Evolutionary conservation across 1,284 basidiomycete genomes (phyloP).

Genomic region (Fomitopsis palustris): DNA sequence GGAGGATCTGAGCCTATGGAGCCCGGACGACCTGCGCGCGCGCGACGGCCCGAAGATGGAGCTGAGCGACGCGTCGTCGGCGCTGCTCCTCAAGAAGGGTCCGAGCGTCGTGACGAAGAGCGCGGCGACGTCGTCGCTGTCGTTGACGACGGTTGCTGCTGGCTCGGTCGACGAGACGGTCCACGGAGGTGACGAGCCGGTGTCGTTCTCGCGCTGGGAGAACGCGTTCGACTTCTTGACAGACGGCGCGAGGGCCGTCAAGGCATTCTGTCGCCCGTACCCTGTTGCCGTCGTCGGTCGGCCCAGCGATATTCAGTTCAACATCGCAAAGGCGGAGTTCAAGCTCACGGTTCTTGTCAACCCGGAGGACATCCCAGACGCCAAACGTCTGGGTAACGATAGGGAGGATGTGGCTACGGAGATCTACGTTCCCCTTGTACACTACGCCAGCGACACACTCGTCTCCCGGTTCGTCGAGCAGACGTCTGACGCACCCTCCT

Average conservation of each 20-base stretch:
- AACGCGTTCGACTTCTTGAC: slow-evolving; percentile 69
- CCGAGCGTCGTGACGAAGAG: slow-evolving; percentile 12
- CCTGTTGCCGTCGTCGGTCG: slow-evolving; percentile 73
- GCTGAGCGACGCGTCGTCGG: slow-evolving; percentile 28
- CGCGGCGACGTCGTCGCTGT: slow-evolving; percentile 28
- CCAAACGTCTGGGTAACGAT: slow-evolving; percentile 19
- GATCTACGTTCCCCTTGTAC: slow-evolving; percentile 86
- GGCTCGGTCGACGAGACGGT: slow-evolving; percentile 11
- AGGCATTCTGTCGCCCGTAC: slow-evolving; percentile 82
- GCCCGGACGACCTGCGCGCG: slow-evolving; percentile 63
- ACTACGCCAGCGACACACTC: slow-evolving; percentile 63
- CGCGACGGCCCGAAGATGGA: slow-evolving; percentile 25
- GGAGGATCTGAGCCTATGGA: slow-evolving; percentile 93
- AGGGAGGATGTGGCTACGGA: slow-evolving; percentile 63
- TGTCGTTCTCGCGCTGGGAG: slow-evolving; percentile 25
- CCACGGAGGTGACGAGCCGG: slow-evolving; percentile 2
- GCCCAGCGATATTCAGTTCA: slow-evolving; percentile 68
- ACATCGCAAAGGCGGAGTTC: slow-evolving; percentile 70
- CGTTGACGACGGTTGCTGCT: slow-evolving; percentile 28
- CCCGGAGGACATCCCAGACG: slow-evolving; percentile 42
- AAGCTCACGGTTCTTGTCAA: slow-evolving; percentile 62
- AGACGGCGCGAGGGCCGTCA: slow-evolving; percentile 78
- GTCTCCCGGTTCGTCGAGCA: slow-evolving; percentile 22
- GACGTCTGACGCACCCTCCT: slow-evolving; percentile 13
- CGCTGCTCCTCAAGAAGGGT: slow-evolving; percentile 25